Conservation (phyloP, 176 grass and related monocot genomes). For the Aegilops bicornis region DNA sequence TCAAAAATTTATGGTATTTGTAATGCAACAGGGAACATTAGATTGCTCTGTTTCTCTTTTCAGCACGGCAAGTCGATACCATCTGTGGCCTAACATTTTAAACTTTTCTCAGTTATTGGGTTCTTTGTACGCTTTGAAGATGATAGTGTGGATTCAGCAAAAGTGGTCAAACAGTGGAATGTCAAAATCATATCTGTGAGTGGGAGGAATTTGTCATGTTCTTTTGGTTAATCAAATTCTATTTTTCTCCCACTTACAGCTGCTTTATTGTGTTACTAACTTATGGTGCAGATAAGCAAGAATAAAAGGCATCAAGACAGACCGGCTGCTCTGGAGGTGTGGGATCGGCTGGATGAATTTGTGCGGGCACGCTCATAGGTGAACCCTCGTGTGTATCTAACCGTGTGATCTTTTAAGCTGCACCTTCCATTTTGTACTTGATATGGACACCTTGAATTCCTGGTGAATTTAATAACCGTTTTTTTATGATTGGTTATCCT, state of each 20-base stretch:
- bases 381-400: slow-evolving; percentile 19
- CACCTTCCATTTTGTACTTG: slow-evolving; percentile 12
- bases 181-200: slow-evolving; percentile 93
- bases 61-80: background rate
- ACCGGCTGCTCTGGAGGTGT: slow-evolving; percentile 90
- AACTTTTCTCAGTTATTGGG: slow-evolving; percentile 70
- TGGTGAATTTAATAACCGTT: background rate
- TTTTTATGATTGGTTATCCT: background rate
- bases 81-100: slow-evolving; percentile 35
- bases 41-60: slow-evolving; percentile 10
- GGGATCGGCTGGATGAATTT: slow-evolving; percentile 89
- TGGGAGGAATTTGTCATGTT: too few species aligned
- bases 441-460: slow-evolving; percentile 7
- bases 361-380: slow-evolving; percentile 53
- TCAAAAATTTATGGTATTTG: background rate
- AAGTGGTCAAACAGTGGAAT: slow-evolving; percentile 96
- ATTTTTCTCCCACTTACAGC: background rate
- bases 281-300: slow-evolving; percentile 78
- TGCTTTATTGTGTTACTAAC: background rate
- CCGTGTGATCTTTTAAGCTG: slow-evolving; percentile 20
- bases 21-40: background rate
- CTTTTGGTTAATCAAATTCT: background rate
- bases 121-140: slow-evolving; percentile 97
- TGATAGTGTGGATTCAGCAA: slow-evolving; percentile 93
- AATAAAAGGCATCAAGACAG: slow-evolving; percentile 98